Conservation (phyloP, 2,329 filamentous ascomycete genomes). For the Trichoderma asperellum region DNA sequence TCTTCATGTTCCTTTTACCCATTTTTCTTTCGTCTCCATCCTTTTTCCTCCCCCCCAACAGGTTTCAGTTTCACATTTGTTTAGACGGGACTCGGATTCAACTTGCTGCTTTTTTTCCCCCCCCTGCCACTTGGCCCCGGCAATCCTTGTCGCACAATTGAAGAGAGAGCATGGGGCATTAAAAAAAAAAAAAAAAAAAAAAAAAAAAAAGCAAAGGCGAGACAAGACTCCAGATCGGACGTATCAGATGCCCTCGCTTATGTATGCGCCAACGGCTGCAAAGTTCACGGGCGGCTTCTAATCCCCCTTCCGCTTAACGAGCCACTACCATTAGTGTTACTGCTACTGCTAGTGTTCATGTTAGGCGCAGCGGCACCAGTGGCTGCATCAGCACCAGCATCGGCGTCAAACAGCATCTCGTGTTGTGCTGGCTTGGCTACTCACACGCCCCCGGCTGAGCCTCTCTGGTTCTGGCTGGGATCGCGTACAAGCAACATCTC, state of each 20-base stretch:
- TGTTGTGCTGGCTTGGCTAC: neutral
- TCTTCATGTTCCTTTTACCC: neutral
- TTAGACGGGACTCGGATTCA: neutral
- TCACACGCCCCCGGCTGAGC: neutral
- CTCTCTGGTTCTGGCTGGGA: neutral
- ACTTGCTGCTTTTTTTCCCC: neutral
- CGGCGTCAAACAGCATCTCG: neutral
- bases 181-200: too few species aligned
- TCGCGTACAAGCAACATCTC: neutral
- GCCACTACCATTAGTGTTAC: neutral
- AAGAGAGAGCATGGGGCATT: neutral
- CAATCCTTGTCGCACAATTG: conserved; percentile 6
- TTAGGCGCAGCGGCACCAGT: neutral
- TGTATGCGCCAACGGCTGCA: conserved; percentile 11
- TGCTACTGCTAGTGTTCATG: neutral
- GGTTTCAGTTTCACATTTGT: neutral
- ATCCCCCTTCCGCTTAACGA: neutral
- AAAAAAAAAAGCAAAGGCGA: neutral
- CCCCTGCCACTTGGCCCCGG: neutral
- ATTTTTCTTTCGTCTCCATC: neutral
- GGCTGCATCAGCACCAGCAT: neutral
- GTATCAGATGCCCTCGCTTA: conserved; percentile 7
- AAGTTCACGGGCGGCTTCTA: neutral
- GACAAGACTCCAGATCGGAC: conserved; percentile 5
- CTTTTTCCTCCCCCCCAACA: neutral